Conservation (phyloP, 805 yeast species). For the Candida ficus region DNA sequence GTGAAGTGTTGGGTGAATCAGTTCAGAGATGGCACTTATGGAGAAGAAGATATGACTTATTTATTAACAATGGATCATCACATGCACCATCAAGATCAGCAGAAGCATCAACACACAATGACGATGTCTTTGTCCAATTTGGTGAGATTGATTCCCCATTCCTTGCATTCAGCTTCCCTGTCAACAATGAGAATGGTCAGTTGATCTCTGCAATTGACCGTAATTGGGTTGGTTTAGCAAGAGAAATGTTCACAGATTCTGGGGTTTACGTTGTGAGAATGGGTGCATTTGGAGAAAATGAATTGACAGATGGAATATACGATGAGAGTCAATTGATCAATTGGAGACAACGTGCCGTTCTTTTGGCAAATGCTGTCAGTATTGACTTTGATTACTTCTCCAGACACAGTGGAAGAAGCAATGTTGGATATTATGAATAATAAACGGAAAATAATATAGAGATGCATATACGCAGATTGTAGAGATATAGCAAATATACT, state of each 20-base stretch:
- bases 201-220: conserved; percentile 78
- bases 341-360: conserved; percentile 77
- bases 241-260: conserved; percentile 91
- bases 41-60: conserved; percentile 85
- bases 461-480: no score
- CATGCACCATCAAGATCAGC: no score
- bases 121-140: conserved; percentile 57
- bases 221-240: conserved; percentile 91
- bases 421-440: conserved; percentile 4
- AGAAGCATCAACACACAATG: no score
- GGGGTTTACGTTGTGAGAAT: conserved; percentile 86
- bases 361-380: conserved; percentile 84
- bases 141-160: conserved; percentile 87
- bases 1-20: conserved; percentile 65
- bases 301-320: conserved; percentile 21
- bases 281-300: conserved; percentile 52
- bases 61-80: conserved; percentile 25
- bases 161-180: conserved; percentile 81
- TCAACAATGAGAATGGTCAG: conserved; percentile 49
- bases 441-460: no score
- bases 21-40: conserved; percentile 93
- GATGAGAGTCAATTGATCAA: conserved; percentile 45
- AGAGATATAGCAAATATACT: no score
- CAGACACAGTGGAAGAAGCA: conserved; percentile 62
- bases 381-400: conserved; percentile 96